These are phyloP conservation scores for Hirschioporus abietinus DNA, from an alignment of 768 basidiomycete genomes.

Conservation along the genomic window DNA sequence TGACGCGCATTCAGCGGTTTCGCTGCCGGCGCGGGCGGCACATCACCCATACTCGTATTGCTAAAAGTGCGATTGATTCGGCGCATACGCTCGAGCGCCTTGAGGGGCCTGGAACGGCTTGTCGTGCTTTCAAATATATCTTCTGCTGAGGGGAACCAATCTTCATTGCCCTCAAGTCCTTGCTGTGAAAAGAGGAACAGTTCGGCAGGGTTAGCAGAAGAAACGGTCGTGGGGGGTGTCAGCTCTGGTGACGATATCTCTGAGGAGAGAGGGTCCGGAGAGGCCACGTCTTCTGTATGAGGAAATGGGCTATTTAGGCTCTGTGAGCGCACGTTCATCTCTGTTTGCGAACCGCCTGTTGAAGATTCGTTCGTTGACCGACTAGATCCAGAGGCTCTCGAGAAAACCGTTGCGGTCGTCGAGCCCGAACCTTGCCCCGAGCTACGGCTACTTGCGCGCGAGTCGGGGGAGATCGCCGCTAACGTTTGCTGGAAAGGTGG, in stretches of 20 bases:
- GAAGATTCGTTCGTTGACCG: conserved; percentile 12
- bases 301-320: not conserved
- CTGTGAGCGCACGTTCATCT: conserved; percentile 8
- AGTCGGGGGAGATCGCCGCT: conserved; percentile 7
- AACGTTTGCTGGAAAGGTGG: conserved; percentile 27
- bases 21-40: not conserved
- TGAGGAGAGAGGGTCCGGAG: not conserved
- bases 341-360: conserved; percentile 13
- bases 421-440: conserved; percentile 9
- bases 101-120: conserved; percentile 58
- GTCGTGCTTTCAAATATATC: conserved; percentile 72
- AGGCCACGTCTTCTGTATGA: too few relatives aligned
- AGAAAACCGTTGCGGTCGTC: not conserved
- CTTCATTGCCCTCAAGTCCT: conserved; percentile 20
- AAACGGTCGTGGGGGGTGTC: not conserved
- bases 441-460: conserved; percentile 8
- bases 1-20: conserved; percentile 2
- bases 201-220: conserved; percentile 5
- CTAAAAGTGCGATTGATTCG: conserved; percentile 30
- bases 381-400: conserved; percentile 12
- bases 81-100: conserved; percentile 64
- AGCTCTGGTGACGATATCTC: not conserved
- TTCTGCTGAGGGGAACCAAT: conserved; percentile 46
- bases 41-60: conserved; percentile 1
- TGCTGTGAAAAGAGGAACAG: conserved; percentile 8